Conservation (phyloP, 139 green algal genomes). For the Pleodorina starrii region DNA sequence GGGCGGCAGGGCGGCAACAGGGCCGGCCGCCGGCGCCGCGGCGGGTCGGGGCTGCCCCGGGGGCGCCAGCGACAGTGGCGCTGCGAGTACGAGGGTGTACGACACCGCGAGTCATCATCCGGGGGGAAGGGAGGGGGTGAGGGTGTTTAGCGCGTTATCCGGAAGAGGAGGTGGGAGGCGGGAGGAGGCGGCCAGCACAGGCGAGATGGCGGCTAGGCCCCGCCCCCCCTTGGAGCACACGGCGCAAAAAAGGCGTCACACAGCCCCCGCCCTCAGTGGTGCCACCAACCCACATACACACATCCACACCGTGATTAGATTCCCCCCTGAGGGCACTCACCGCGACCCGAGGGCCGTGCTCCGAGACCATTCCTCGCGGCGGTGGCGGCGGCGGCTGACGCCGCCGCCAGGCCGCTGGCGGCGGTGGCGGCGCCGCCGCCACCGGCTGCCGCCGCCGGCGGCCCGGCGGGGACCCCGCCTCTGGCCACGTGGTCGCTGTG, state of each 20-base stretch:
- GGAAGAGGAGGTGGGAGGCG: not conserved
- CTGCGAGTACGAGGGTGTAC: too few species aligned
- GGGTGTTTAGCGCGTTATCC: not conserved
- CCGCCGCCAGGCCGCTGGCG: not conserved
- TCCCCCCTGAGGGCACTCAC: not conserved
- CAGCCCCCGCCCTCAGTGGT: not conserved
- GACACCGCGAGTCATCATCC: too few species aligned
- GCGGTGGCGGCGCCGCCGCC: too few species aligned
- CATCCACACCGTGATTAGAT: too few species aligned
- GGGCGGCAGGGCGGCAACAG: not conserved
- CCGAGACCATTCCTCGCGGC: not conserved
- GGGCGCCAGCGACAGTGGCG: not conserved
- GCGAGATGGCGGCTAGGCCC: not conserved
- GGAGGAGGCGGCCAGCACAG: not conserved
- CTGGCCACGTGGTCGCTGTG: constrained; percentile 10
- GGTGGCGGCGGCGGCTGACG: not conserved
- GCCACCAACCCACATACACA: too few species aligned
- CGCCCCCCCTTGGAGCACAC: too few species aligned
- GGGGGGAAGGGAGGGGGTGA: not conserved
- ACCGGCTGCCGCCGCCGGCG: too few species aligned
- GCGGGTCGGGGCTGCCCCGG: not conserved
- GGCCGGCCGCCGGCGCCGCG: not conserved
- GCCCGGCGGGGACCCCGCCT: too few species aligned
- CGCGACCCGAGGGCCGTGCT: not conserved
- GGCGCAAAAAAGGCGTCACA: too few species aligned